These are phyloP conservation scores for Pseudotulostoma volvatum DNA, from an alignment of 495 filamentous ascomycete genomes.

Conservation along the genomic window DNA sequence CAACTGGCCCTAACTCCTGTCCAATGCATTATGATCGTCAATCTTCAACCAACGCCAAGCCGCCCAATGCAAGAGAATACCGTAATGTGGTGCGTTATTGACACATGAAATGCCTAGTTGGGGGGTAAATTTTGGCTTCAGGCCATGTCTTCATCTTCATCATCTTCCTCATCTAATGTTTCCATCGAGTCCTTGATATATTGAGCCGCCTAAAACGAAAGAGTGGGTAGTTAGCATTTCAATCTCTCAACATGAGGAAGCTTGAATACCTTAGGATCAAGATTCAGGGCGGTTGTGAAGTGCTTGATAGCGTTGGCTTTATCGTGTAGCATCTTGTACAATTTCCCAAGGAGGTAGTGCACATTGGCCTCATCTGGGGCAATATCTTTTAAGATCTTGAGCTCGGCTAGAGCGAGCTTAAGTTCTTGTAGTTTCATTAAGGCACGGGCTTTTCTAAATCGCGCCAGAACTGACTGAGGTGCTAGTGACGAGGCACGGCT, in stretches of 20 bases:
- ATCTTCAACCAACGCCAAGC: conserved; percentile 1
- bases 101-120: neutral
- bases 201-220: conserved; percentile 61
- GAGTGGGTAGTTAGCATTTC: conserved; percentile 10
- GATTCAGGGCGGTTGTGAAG: conserved; percentile 83
- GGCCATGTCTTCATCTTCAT: conserved; percentile 49
- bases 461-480: conserved; percentile 62
- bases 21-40: neutral
- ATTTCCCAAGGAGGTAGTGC: conserved; percentile 75
- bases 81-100: neutral
- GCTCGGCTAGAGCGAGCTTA: conserved; percentile 54
- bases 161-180: conserved; percentile 68
- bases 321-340: conserved; percentile 67
- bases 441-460: conserved; percentile 83
- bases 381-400: conserved; percentile 70
- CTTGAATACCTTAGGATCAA: conserved; percentile 85
- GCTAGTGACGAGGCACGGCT: conserved; percentile 61
- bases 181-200: conserved; percentile 92
- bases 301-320: conserved; percentile 72
- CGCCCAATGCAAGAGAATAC: neutral
- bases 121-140: conserved; percentile 6
- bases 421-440: conserved; percentile 61
- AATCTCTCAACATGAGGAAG: conserved; percentile 1
- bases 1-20: neutral
- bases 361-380: conserved; percentile 92